Evolutionary conservation across 1,284 basidiomycete genomes (phyloP).

Genomic region (Pseudozyma tsukubaensis): DNA sequence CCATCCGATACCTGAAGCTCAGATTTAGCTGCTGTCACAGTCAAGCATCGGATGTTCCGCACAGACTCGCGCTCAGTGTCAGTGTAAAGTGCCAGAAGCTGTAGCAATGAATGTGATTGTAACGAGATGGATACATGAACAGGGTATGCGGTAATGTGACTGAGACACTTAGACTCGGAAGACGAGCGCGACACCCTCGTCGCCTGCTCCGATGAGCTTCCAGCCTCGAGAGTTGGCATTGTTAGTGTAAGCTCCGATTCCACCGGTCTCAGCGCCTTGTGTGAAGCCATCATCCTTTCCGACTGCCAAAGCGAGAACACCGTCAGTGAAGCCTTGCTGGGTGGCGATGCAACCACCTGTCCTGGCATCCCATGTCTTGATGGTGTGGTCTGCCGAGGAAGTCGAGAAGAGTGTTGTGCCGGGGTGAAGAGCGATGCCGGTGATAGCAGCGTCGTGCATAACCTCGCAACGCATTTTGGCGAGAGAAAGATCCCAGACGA

Average conservation of each 20-base stretch:
- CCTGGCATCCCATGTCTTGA: slow-evolving; percentile 92
- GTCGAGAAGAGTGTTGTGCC: slow-evolving; percentile 81
- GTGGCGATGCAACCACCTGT: slow-evolving; percentile 82
- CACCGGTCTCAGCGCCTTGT: slow-evolving; percentile 67
- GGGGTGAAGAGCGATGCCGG: slow-evolving; percentile 74
- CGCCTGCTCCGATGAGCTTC: slow-evolving; percentile 67
- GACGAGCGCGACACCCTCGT: slow-evolving; percentile 67
- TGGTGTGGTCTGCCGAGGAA: slow-evolving; percentile 79
- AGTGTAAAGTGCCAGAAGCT: too few relatives aligned
- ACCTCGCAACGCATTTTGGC: slow-evolving; percentile 56
- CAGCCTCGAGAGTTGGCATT: slow-evolving; percentile 54
- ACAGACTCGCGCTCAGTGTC: background rate
- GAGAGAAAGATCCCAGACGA: slow-evolving; percentile 91
- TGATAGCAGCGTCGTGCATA: slow-evolving; percentile 50
- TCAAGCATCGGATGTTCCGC: slow-evolving; percentile 9
- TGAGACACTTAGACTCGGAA: slow-evolving; percentile 53
- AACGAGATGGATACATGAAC: background rate
- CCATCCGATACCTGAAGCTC: background rate
- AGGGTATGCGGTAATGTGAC: slow-evolving; percentile 24
- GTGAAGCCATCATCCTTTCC: slow-evolving; percentile 68
- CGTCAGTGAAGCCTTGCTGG: slow-evolving; percentile 85
- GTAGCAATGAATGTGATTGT: slow-evolving; percentile 11
- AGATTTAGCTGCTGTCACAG: background rate
- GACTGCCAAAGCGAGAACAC: slow-evolving; percentile 82
- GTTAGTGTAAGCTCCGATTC: slow-evolving; percentile 61